Evolutionary conservation across 2,329 filamentous ascomycete genomes (phyloP).

Genomic region (Talaromyces sp.): DNA sequence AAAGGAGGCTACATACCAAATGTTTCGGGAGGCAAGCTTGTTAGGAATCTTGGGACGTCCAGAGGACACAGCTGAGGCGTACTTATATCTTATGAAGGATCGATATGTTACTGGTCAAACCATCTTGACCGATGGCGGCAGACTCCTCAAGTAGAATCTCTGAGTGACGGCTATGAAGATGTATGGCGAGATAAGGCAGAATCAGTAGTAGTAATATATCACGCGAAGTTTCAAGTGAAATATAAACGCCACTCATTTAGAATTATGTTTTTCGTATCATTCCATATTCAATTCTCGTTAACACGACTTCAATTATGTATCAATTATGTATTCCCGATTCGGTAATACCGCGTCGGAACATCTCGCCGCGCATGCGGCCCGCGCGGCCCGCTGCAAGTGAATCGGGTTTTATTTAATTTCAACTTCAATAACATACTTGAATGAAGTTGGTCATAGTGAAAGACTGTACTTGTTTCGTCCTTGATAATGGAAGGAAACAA

Average conservation of each 20-base stretch:
- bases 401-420: not conserved
- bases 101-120: conserved; percentile 31
- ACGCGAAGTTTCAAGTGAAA: not conserved
- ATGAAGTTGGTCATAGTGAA: not conserved
- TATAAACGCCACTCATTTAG: not conserved
- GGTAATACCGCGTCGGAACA: not conserved
- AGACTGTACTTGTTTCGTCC: not conserved
- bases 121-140: conserved; percentile 30
- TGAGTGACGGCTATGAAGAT: not conserved
- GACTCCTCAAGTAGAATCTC: conserved; percentile 17
- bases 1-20: conserved; percentile 11
- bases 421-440: not conserved
- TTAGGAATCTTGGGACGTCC: conserved; percentile 20
- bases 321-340: not conserved
- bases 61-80: conserved; percentile 39
- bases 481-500: not conserved
- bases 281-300: not conserved
- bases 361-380: not conserved
- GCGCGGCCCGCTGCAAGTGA: not conserved
- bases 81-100: conserved; percentile 41
- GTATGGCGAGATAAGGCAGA: not conserved
- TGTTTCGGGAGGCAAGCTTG: conserved; percentile 12
- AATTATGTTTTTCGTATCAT: not conserved
- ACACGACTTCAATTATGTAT: too few species aligned
- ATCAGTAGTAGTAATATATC: not conserved